Conservation (phyloP, 805 yeast species). For the Metschnikowia matae region DNA sequence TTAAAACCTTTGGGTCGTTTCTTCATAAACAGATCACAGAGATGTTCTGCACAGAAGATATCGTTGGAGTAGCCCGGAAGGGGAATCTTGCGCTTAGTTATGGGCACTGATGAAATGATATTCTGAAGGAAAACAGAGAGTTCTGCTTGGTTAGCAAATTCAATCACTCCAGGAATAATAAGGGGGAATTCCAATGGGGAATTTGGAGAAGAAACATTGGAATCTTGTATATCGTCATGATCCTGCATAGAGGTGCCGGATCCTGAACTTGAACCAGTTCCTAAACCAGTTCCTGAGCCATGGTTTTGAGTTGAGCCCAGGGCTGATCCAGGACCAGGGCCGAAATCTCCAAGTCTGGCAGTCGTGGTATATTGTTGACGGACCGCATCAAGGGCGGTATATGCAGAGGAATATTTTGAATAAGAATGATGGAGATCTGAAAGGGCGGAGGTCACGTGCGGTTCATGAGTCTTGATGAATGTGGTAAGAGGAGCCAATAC, state of each 20-base stretch:
- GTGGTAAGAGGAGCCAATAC: conserved; percentile 32
- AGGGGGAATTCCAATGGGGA: conserved; percentile 29
- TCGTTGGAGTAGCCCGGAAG: conserved; percentile 39
- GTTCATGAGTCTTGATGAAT: conserved; percentile 36
- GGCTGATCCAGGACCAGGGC: not conserved
- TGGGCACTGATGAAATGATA: conserved; percentile 23
- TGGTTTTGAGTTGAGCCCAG: no score
- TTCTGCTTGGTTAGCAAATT: conserved; percentile 16
- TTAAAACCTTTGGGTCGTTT: conserved; percentile 29
- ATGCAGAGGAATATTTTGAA: conserved; percentile 23
- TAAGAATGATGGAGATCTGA: conserved; percentile 22
- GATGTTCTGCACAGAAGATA: conserved; percentile 36
- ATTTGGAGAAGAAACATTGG: no score
- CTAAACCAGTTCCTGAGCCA: not conserved
- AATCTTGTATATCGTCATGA: no score
- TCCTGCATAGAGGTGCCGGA: no score
- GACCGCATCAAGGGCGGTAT: conserved; percentile 25
- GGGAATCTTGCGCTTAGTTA: conserved; percentile 31
- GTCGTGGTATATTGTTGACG: conserved; percentile 29
- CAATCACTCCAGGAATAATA: conserved; percentile 23
- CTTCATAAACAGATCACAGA: conserved; percentile 26
- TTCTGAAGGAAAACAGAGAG: conserved; percentile 22
- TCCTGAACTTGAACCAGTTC: no score
- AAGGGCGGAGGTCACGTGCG: conserved; percentile 24
- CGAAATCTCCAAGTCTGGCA: conserved; percentile 30